Conservation (phyloP, 2,329 filamentous ascomycete species). For the Periconia digitata region DNA sequence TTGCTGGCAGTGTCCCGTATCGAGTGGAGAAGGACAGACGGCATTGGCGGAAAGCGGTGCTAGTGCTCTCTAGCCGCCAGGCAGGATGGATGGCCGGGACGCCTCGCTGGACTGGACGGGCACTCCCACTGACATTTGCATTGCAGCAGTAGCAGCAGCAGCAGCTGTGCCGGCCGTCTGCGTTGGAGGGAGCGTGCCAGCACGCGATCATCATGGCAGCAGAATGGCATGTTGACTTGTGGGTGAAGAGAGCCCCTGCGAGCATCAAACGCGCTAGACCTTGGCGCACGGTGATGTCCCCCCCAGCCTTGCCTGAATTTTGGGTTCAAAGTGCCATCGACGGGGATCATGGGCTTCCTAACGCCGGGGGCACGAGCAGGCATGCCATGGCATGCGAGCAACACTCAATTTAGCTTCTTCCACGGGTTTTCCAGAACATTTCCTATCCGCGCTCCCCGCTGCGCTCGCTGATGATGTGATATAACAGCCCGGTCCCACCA, state of each 20-base stretch:
- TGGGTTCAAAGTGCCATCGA: conserved; percentile 26
- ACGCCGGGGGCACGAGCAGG: conserved; percentile 30
- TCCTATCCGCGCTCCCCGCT: conserved; percentile 39
- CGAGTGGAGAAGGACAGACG: not conserved
- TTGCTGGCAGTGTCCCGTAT: not conserved
- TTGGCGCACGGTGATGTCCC: conserved; percentile 26
- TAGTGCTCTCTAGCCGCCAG: not conserved
- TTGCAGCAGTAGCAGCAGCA: too few relatives aligned
- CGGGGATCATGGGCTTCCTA: conserved; percentile 26
- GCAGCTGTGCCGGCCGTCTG: too few relatives aligned
- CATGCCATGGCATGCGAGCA: conserved; percentile 29
- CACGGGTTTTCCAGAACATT: conserved; percentile 40
- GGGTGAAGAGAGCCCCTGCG: conserved; percentile 14
- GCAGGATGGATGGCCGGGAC: too few relatives aligned
- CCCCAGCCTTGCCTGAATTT: conserved; percentile 41
- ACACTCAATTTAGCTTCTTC: conserved; percentile 39
- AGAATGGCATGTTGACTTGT: not conserved
- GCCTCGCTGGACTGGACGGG: not conserved
- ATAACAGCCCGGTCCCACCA: conserved; percentile 41
- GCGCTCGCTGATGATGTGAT: conserved; percentile 39
- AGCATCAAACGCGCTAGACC: conserved; percentile 35
- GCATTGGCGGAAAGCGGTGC: not conserved
- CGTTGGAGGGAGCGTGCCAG: too few relatives aligned
- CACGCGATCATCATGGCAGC: not conserved
- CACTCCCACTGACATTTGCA: too few relatives aligned